Base-by-base conservation (phyloP, 106 monocot genomes). In the Dendrobium officinale region DNA sequence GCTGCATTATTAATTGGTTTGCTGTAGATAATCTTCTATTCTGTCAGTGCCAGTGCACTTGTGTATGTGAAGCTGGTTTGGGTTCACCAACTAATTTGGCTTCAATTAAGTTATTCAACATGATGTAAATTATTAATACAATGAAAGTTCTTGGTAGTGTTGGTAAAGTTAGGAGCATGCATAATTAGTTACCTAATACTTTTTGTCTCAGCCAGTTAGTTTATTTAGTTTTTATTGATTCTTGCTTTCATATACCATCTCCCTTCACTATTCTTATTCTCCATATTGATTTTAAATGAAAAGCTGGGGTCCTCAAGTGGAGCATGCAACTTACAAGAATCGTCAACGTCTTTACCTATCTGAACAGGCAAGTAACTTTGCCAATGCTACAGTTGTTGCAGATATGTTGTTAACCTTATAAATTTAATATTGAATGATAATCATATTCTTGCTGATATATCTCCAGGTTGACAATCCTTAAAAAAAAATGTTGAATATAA, bases 281-380 rank as follows among this genome's bases (percentile, higher is more conserved):
- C 26, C 22, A 49, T 76, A 26, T 76, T 49, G 2, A 24, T 51
- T 4, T 82, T 54, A 5, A 33, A 48, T 10, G 68, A 61, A 78
- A 77, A 99, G 99, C 67, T 99, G 95, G 99, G 99, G 99, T 27
- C 91, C 95, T 44, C 92, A 92, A 58, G 79, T 93, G 42, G 98
- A 95, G 77, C 81, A 94, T 79, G 95, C 91, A 67, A 88, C 89
- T 66, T 93, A 91, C 84, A 99, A 99, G 85, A 99, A 91, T 78
- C 92, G 91, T 29, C 98, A 99, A 79, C 93, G 95, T n/a, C 85
- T 99, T 55, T 99, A 99, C 82, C 93, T 99, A 13, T 91, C 98
- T 75, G 98, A 99, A 82, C 98, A 99, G 95, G 98, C 70, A 85
- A 88, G 85, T 64, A 19, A 9, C 33, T 43, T 75, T 58, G 2